These are phyloP conservation scores for Kwoniella mangroviensis DNA, from an alignment of 768 basidiomycete species.

Conservation along the genomic window DNA sequence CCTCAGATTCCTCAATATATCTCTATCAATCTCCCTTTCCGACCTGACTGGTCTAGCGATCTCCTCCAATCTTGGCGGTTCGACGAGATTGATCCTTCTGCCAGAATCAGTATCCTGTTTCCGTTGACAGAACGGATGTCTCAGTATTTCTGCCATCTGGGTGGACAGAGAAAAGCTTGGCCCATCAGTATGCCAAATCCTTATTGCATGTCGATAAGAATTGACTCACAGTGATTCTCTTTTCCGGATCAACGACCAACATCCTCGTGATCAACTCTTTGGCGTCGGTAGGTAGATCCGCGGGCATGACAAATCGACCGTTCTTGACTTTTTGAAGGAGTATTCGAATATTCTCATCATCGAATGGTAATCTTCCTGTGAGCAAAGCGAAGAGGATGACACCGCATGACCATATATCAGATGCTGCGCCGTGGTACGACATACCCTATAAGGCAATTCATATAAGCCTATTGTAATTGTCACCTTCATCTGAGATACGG, in stretches of 20 bases:
- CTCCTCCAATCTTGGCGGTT: slow-evolving; percentile 69
- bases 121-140: slow-evolving; percentile 78
- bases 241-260: slow-evolving; percentile 81
- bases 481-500: too few species aligned
- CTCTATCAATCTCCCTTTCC: slow-evolving; percentile 72
- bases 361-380: slow-evolving; percentile 89
- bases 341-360: slow-evolving; percentile 73
- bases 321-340: slow-evolving; percentile 84
- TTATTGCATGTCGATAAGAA: too few species aligned
- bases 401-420: slow-evolving; percentile 96
- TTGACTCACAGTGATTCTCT: slow-evolving; percentile 80
- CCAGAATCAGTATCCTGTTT: slow-evolving; percentile 56
- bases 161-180: too few species aligned
- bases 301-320: slow-evolving; percentile 82
- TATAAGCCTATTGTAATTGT: too few species aligned
- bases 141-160: slow-evolving; percentile 87
- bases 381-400: slow-evolving; percentile 90
- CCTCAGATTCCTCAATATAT: slow-evolving; percentile 75
- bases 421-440: slow-evolving; percentile 84
- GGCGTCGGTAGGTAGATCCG: slow-evolving; percentile 78
- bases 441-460: too few species aligned
- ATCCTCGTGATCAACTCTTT: slow-evolving; percentile 82
- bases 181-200: too few species aligned
- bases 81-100: slow-evolving; percentile 54
- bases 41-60: slow-evolving; percentile 74